A percentile compares a stretch with the other conserved stretches of the same genome.
Conservation (phyloP, 1,284 basidiomycete genomes). For the Cryptococcus maquisensis region DNA sequence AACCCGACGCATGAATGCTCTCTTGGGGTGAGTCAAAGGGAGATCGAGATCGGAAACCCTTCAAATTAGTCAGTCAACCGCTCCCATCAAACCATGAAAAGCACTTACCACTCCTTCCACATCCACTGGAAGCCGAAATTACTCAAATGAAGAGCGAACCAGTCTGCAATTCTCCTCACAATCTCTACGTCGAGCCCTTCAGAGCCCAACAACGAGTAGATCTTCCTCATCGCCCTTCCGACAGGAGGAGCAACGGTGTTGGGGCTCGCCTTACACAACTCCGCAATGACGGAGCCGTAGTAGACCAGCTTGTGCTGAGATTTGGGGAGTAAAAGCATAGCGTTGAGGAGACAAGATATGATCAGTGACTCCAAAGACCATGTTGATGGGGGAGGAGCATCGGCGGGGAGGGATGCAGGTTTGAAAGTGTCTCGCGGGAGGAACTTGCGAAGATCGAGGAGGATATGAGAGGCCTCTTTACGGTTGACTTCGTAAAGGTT, state of each 20-base stretch:
- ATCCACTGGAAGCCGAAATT: conserved; percentile 99
- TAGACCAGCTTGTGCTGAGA: conserved; percentile 75
- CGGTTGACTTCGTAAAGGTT: conserved; percentile 94
- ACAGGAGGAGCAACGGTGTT: conserved; percentile 91
- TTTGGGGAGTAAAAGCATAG: conserved; percentile 71
- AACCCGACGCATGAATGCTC: conserved; percentile 80
- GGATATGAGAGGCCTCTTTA: conserved; percentile 83
- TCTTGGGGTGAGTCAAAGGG: conserved; percentile 71
- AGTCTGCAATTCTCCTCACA: conserved; percentile 76
- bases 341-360: conserved; percentile 61
- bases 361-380: conserved; percentile 44
- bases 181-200: conserved; percentile 83
- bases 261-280: conserved; percentile 88
- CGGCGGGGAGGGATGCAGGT: conserved; percentile 21
- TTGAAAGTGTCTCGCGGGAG: conserved; percentile 73
- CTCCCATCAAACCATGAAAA: not conserved
- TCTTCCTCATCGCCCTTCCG: conserved; percentile 84
- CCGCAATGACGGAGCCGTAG: conserved; percentile 83
- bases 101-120: conserved; percentile 95
- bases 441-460: conserved; percentile 87
- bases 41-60: conserved; percentile 83
- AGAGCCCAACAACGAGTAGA: conserved; percentile 65
- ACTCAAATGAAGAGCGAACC: conserved; percentile 94
- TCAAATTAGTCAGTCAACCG: not conserved
- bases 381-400: conserved; percentile 33